Base-by-base conservation (phyloP, 495 filamentous ascomycete species). In the Annulohypoxylon bovei region DNA sequence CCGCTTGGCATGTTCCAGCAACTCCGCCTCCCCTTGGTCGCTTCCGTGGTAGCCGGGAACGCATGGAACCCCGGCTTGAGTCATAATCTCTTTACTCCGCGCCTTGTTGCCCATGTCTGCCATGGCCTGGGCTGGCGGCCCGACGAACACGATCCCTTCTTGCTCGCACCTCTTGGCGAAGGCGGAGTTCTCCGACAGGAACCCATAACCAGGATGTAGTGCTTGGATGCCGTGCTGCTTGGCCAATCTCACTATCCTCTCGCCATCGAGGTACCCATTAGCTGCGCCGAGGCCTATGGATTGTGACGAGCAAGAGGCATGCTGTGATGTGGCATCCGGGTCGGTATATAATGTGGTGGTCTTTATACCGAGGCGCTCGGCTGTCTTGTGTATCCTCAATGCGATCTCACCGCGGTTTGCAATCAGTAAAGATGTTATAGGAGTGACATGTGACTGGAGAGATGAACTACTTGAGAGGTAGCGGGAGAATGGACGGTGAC, bases 341-440 rank as follows among this genome's bases (percentile, higher is more conserved):
- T 97, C 92, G 33, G 95, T 99, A 79, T 97, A 98, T 66, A 99
- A 87, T 0, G 94, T 97, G 5, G 95, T 98, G 23, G 94, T 96
- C 60, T 91, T 89, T 76, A 99, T 97, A 59, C 96, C 96, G 80
- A 95, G 91, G 47, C 90, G 85, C 27, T 91, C 83, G 7, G 95
- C 95, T 20, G 95, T 99, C 69, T 88, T 89, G 54, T 91, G 88
- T 57, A 99, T 94, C 63, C 95, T 91, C 84, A 98, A 83, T 57
- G 95, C 96, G 75, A 99, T 99, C 77, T 99, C 95, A 66, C 95
- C 95, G 70, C 95, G 89, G 76, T 99, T 99, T 14, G 95, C 95
- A 75, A 99, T 98, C 0, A 98, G 83, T 52, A 98, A 90, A 14
- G 93, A 97, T 49, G 90, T 90, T 60, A 98, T 84, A 9, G 93